A percentile compares a stretch with the other conserved stretches of the same genome.
These are phyloP conservation scores for Rhodomyrtus psidioides DNA, from an alignment of 441 rosid genomes.

Conservation along the genomic window DNA sequence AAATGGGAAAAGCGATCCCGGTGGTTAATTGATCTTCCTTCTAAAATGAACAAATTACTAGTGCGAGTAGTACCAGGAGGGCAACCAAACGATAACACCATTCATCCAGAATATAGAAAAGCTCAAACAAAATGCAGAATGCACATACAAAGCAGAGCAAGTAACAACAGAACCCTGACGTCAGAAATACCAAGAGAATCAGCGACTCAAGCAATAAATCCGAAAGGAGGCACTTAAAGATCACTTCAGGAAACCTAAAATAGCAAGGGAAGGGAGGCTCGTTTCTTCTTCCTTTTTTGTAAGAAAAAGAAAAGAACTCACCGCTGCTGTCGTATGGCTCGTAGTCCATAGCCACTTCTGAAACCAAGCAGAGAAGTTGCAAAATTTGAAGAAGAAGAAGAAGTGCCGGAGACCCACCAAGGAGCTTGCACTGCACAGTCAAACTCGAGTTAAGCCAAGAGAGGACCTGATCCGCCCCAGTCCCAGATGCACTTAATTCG, in stretches of 20 bases:
- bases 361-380: neutral
- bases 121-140: neutral
- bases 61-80: neutral
- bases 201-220: neutral
- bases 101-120: neutral
- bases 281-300: neutral
- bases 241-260: neutral
- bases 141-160: neutral
- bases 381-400: neutral
- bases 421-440: neutral
- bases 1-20: neutral
- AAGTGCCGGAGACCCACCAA: neutral
- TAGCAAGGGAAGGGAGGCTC: neutral
- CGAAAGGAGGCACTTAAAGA: neutral
- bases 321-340: conserved; percentile 72
- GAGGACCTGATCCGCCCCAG: neutral
- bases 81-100: neutral
- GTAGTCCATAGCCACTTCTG: conserved; percentile 53
- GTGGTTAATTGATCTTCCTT: neutral
- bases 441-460: neutral
- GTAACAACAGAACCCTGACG: neutral
- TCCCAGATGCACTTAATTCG: neutral
- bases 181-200: neutral
- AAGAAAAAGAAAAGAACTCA: conserved; percentile 20
- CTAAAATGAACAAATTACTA: neutral